Evolutionary conservation across 2,329 filamentous ascomycete species (phyloP).

Genomic region (Byssothecium circinans): DNA sequence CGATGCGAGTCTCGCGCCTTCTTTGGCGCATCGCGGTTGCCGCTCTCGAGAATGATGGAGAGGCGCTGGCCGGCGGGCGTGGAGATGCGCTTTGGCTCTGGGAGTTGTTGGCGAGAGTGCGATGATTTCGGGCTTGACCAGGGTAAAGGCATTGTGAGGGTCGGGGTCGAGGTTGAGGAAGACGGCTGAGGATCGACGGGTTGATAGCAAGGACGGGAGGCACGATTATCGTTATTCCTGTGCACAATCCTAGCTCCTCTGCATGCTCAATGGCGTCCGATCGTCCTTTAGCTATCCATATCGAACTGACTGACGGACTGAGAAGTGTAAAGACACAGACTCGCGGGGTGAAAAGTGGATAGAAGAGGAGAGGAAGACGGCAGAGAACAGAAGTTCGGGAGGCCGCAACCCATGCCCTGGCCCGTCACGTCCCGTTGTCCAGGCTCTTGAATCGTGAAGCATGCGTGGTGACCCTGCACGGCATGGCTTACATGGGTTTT

Average conservation of each 20-base stretch:
- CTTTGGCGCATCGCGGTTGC: slow-evolving; percentile 13
- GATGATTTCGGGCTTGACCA: slow-evolving; percentile 22
- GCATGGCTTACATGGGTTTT: slow-evolving; percentile 11
- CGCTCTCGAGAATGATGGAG: slow-evolving; percentile 45
- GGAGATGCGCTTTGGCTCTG: slow-evolving; percentile 46
- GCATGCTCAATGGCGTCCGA: slow-evolving; percentile 11
- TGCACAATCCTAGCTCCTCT: slow-evolving; percentile 4
- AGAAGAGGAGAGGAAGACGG: too few species aligned
- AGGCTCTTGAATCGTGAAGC: neutral
- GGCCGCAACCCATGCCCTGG: too few species aligned
- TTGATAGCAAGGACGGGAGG: neutral
- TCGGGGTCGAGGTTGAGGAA: neutral
- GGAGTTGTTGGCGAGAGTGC: slow-evolving; percentile 28
- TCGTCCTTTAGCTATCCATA: neutral
- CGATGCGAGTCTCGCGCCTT: slow-evolving; percentile 18
- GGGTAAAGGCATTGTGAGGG: slow-evolving; percentile 25
- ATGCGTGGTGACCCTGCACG: slow-evolving; percentile 11
- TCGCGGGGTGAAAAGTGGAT: neutral
- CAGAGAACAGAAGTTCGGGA: too few species aligned
- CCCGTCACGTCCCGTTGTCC: neutral
- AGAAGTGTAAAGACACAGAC: too few species aligned
- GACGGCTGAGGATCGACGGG: neutral
- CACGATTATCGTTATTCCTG: slow-evolving; percentile 4
- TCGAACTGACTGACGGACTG: neutral
- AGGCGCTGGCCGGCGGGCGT: slow-evolving; percentile 47